A percentile compares a stretch with the other conserved stretches of the same genome.
Evolutionary conservation across 805 yeast species (phyloP).

Genomic region (Yamadazyma tumulicola): DNA sequence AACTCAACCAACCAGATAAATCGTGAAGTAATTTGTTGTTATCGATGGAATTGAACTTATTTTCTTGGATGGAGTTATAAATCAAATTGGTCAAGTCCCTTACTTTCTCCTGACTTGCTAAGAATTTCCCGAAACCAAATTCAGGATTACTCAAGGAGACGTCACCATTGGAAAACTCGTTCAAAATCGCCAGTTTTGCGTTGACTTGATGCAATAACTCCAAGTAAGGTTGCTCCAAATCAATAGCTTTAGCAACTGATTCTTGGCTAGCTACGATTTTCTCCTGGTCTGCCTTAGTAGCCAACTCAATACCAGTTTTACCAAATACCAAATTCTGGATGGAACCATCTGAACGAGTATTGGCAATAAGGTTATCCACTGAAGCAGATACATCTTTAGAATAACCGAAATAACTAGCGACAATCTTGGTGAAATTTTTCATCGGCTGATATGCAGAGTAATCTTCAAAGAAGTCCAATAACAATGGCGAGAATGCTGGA

Average conservation of each 20-base stretch:
- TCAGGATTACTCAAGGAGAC: constrained; percentile 64
- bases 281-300: constrained; percentile 26
- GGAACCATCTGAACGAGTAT: constrained; percentile 52
- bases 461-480: constrained; percentile 71
- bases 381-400: constrained; percentile 42
- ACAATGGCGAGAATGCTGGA: constrained; percentile 58
- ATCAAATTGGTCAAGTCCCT: constrained; percentile 43
- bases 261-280: constrained; percentile 16
- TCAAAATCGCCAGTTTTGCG: constrained; percentile 52
- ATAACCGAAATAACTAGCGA: constrained; percentile 55
- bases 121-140: constrained; percentile 77
- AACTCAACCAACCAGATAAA: constrained; percentile 68
- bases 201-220: constrained; percentile 72
- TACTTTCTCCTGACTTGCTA: constrained; percentile 54
- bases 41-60: constrained; percentile 39
- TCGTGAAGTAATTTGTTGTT: constrained; percentile 49
- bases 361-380: constrained; percentile 38
- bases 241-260: constrained; percentile 46
- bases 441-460: constrained; percentile 44
- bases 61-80: constrained; percentile 43
- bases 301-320: constrained; percentile 23
- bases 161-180: constrained; percentile 48
- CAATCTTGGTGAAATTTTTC: constrained; percentile 46
- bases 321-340: constrained; percentile 65
- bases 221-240: constrained; percentile 71